These are phyloP conservation scores for Xylaria sp. DNA, from an alignment of 495 filamentous ascomycete genomes.

Conservation along the genomic window DNA sequence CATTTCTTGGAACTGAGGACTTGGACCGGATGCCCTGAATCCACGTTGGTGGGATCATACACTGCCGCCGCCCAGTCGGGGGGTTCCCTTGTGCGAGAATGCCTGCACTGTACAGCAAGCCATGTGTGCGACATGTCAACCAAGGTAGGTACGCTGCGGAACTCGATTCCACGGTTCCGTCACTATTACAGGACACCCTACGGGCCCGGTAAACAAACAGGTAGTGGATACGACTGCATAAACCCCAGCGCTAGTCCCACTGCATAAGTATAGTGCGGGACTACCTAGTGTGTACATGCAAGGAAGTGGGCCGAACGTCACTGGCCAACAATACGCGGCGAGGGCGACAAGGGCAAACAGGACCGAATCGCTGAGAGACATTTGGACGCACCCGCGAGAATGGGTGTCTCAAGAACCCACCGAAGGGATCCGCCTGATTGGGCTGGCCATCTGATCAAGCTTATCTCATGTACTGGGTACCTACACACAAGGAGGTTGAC, in stretches of 20 bases:
- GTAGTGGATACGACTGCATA: conserved; percentile 1
- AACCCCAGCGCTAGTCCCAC: conserved; percentile 1
- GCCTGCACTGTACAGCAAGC: not conserved
- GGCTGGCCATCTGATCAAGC: not conserved
- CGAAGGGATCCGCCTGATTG: not conserved
- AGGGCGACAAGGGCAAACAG: conserved; percentile 17
- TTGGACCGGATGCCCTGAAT: conserved; percentile 16
- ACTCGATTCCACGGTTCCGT: conserved; percentile 14
- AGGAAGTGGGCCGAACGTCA: not conserved
- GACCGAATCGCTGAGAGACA: conserved; percentile 21
- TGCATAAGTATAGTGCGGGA: not conserved
- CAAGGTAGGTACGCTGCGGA: not conserved
- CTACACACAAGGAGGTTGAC: not conserved
- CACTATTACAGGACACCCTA: conserved; percentile 14
- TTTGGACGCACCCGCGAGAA: conserved; percentile 19
- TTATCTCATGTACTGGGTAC: conserved; percentile 10
- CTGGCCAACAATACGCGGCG: conserved; percentile 12
- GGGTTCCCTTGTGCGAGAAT: conserved; percentile 13
- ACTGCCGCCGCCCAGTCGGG: conserved; percentile 26
- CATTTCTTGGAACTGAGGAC: not conserved
- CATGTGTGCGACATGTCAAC: not conserved
- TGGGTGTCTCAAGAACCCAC: conserved; percentile 5
- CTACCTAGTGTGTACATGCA: not conserved
- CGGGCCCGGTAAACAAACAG: not conserved
- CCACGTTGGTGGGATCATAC: conserved; percentile 27